Percentiles rank a stretch among this genome's conserved stretches.
phyloP scores from a whole-genome alignment of 768 basidiomycete genomes.

The Tulasnella sp. region DNA sequence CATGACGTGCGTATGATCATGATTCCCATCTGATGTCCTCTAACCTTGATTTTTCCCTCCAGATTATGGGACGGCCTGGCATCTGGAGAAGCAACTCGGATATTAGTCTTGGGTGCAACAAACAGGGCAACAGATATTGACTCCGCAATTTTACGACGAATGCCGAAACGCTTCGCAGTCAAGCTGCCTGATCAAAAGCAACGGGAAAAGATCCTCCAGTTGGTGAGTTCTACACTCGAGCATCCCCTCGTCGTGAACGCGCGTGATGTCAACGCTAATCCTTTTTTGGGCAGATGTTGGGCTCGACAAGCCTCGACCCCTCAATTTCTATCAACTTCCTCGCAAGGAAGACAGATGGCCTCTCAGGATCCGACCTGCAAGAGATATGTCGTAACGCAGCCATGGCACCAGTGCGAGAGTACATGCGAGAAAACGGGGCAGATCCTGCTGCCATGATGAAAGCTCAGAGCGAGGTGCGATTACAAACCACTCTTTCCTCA shows the following conservation, averaged over 20 bases:
- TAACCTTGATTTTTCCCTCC: constrained; percentile 3
- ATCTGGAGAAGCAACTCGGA: constrained; percentile 58
- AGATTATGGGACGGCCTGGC: constrained; percentile 93
- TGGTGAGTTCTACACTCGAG: constrained; percentile 39
- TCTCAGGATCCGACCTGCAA: constrained; percentile 82
- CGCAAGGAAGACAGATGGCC: constrained; percentile 56
- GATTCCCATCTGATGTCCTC: constrained; percentile 5
- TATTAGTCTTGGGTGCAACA: constrained; percentile 88
- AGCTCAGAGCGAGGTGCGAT: constrained; percentile 38
- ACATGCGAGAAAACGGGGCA: constrained; percentile 40
- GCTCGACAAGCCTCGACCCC: constrained; percentile 55
- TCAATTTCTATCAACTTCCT: constrained; percentile 51
- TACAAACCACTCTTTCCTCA: too few relatives aligned
- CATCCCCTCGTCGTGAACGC: too few relatives aligned
- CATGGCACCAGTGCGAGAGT: constrained; percentile 84
- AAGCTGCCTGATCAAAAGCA: constrained; percentile 68
- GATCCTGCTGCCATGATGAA: constrained; percentile 40
- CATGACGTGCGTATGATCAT: constrained; percentile 57
- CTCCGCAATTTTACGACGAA: constrained; percentile 77
- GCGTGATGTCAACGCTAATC: background rate
- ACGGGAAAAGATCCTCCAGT: constrained; percentile 66
- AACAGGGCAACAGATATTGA: constrained; percentile 92
- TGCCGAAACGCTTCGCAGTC: constrained; percentile 93
- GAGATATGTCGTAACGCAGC: constrained; percentile 90
- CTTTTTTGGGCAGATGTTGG: constrained; percentile 54